Base-by-base conservation (phyloP, 1,139 yeast genomes). In the Suhomyces yuchorum region DNA sequence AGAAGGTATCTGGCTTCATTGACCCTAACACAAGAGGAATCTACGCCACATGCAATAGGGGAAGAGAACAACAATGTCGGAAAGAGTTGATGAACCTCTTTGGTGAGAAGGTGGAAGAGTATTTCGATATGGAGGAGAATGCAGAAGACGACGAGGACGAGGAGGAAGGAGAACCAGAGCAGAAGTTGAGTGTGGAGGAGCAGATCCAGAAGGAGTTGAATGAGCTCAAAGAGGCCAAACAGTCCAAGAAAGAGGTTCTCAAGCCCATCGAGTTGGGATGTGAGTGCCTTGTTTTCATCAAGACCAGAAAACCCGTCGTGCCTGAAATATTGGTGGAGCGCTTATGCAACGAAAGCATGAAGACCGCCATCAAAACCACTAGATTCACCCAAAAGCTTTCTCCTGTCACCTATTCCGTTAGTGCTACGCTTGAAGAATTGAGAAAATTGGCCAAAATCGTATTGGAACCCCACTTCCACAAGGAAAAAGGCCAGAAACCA, bases 21-120 rank as follows among this genome's bases (percentile, higher is more conserved):
- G 97, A 90, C 59, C 96, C 97, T 0, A 84, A 84, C 43, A 86
- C 96, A 53, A 71, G 85, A 40, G 97, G 98, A 1, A 73, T 89
- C 1, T 93, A 85, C 67, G 96, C 91, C 19, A 88, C 97, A 0
- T 89, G 97, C 65, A 78, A 81, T 43, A 75, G 96, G 57, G 86
- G 88, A 39, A 82, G 85, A 55, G 97, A 92, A 66, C 76, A 78
- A 50, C 82, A 80, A 48, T 87, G 96, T 57, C 80, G 85, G 18
- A 81, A 82, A 51, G 98, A 92, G 65, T 70, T 92, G 58, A 75
- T 81, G 57, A 69, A 77, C 47, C 67, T 91, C 33, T 78, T 92
- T 48, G 61, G 69, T 46, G 77, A 80, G 44, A 82, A 82, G 53
- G 68, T 80, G 14, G 80, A 78, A 49, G 81, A 81, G 56, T 75